Evolutionary conservation across 306 rosid species (phyloP).

Genomic region (Herpetospermum pedunculosum): DNA sequence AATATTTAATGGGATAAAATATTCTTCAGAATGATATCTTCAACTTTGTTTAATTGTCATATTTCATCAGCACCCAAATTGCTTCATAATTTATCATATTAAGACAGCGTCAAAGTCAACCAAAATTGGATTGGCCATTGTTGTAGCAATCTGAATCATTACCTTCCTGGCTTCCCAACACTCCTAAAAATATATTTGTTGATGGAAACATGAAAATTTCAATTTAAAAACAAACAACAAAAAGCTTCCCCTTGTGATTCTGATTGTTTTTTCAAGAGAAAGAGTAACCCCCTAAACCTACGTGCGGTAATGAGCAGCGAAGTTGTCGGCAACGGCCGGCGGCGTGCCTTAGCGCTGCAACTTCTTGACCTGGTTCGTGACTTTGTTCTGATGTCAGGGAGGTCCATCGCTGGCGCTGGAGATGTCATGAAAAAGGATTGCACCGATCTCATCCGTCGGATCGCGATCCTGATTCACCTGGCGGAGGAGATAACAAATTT

Average conservation of each 20-base stretch:
- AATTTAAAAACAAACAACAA: neutral
- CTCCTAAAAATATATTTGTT: neutral
- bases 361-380: slow-evolving; percentile 46
- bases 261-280: neutral
- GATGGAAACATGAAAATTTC: neutral
- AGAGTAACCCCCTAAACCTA: neutral
- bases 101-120: slow-evolving; percentile 7
- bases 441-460: slow-evolving; percentile 91
- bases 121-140: neutral
- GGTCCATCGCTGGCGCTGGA: slow-evolving; percentile 13
- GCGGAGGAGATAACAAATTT: slow-evolving; percentile 69
- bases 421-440: slow-evolving; percentile 56
- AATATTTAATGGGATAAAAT: neutral
- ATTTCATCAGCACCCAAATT: slow-evolving; percentile 5
- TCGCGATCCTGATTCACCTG: slow-evolving; percentile 62
- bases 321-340: slow-evolving; percentile 24
- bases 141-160: neutral
- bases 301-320: slow-evolving; percentile 42
- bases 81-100: neutral
- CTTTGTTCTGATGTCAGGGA: slow-evolving; percentile 31
- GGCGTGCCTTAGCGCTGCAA: slow-evolving; percentile 36
- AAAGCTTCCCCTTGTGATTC: neutral
- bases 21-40: neutral
- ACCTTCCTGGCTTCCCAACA: neutral
- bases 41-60: neutral